phyloP scores from a whole-genome alignment of 257 asterid species.

The Gentiana dahurica region DNA sequence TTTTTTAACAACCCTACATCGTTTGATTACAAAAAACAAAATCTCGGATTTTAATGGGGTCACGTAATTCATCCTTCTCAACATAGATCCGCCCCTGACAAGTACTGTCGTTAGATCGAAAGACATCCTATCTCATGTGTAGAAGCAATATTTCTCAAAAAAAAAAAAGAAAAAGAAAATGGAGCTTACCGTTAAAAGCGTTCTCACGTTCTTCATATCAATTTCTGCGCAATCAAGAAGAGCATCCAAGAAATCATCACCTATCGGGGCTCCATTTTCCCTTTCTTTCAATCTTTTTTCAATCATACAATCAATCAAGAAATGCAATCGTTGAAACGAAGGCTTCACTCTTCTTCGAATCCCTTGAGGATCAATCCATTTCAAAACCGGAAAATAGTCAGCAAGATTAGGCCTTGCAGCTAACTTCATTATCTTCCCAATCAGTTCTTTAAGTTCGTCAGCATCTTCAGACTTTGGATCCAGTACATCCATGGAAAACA shows the following conservation, averaged over 20 bases:
- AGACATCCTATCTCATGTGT: too few species aligned
- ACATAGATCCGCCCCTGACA: too few species aligned
- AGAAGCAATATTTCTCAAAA: too few species aligned
- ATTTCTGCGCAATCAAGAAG: conserved; percentile 21
- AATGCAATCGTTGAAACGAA: conserved; percentile 19
- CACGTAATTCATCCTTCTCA: too few species aligned
- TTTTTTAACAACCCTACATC: too few species aligned
- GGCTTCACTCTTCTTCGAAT: conserved; percentile 10
- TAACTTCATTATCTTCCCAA: conserved; percentile 17
- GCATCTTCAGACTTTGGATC: conserved; percentile 14
- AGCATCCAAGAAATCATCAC: conserved; percentile 23
- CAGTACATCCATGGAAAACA: conserved; percentile 24
- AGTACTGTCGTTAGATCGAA: too few species aligned
- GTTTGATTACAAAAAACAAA: too few species aligned
- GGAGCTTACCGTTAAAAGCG: conserved; percentile 16
- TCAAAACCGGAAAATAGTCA: conserved; percentile 22
- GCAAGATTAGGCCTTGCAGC: conserved; percentile 26
- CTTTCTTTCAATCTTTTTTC: conserved; percentile 10
- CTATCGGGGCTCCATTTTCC: conserved; percentile 2
- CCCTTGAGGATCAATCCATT: conserved; percentile 24
- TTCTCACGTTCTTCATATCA: conserved; percentile 9
- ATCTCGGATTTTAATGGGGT: too few species aligned
- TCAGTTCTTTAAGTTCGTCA: conserved; percentile 13
- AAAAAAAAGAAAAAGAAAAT: background rate
- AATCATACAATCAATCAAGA: conserved; percentile 12